Base-by-base conservation (phyloP, 83 land plant species). In the Isoetes engelmannii region DNA sequence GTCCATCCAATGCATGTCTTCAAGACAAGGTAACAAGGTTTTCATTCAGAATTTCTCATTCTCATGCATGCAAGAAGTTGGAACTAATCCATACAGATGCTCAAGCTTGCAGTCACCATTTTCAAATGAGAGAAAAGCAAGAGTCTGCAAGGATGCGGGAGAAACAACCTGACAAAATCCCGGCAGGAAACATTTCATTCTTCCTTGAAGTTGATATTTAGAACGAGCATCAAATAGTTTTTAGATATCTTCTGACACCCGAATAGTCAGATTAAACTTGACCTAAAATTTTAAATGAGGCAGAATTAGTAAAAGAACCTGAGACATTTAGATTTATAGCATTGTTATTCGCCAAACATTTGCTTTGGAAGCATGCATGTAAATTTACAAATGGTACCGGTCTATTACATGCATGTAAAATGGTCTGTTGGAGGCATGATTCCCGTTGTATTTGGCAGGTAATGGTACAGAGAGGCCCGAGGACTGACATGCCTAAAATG, bases 111-210 rank as follows among this genome's bases (percentile, higher is more conserved):
- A n/a, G n/a, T 18, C 63, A 12, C 19, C 37, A 3, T 60, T 8
- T 67, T 45, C 69, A 73, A 69, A 73, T 45, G 69, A 65, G 17
- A 64, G 75, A 42, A 12, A 48, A 10, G 57, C 61, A 13, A n/a
- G 69, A 73, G 60, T 20, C 75, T 5, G 47, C 47, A 48, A 48
- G 61, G 58, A 73, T 73, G 69, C 69, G 69, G 12, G 43, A 41
- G 60, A 73, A 73, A 60, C 64, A 73, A 4, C 71, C 75, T 51
- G 75, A 73, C 71, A 65, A 69, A 65, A 45, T 73, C 2, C 75
- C 75, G 18, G 75, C 64, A 65, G 63, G 42, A 10, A 50, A 13
- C 10, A 12, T 15, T 70, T 58, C 6, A 1, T 8, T 58, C 4
- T 70, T 19, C 0, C 13, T 70, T 28, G 10, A 13, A 17, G 8